These are phyloP conservation scores for Monosporascus sp. DNA, from an alignment of 2,329 filamentous ascomycete genomes.

Conservation along the genomic window DNA sequence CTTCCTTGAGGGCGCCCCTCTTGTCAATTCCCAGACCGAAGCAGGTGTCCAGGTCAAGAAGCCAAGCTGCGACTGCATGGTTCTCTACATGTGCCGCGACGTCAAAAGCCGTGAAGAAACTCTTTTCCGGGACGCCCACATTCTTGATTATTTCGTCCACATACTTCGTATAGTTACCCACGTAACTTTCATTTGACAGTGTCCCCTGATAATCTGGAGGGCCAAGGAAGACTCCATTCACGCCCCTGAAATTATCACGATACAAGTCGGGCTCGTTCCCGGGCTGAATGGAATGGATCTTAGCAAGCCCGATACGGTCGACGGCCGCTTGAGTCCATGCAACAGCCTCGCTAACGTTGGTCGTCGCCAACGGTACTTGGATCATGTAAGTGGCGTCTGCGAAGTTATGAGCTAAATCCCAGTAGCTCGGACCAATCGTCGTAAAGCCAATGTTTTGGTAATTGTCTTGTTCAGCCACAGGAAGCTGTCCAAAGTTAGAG, in stretches of 20 bases:
- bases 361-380: constrained; percentile 29
- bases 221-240: constrained; percentile 19
- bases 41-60: constrained; percentile 23
- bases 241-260: constrained; percentile 18
- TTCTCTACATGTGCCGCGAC: constrained; percentile 21
- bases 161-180: constrained; percentile 30
- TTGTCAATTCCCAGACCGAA: constrained; percentile 29
- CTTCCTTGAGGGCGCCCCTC: constrained; percentile 25
- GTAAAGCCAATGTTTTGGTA: constrained; percentile 29
- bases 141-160: constrained; percentile 22
- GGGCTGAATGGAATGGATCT: constrained; percentile 30
- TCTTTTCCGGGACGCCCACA: constrained; percentile 19
- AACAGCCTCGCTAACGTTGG: constrained; percentile 28
- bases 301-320: constrained; percentile 22
- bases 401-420: constrained; percentile 26
- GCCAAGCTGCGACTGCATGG: constrained; percentile 13
- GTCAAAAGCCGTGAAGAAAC: constrained; percentile 32
- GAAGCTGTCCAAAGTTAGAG: constrained; percentile 11
- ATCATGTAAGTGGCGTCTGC: constrained; percentile 28
- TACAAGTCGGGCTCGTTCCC: constrained; percentile 32
- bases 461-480: constrained; percentile 27
- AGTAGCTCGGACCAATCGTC: constrained; percentile 29
- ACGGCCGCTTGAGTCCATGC: constrained; percentile 27
- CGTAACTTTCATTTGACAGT: constrained; percentile 28
- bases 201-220: constrained; percentile 29